Conservation (phyloP, 805 yeast species). For the Saturnispora sekii region DNA sequence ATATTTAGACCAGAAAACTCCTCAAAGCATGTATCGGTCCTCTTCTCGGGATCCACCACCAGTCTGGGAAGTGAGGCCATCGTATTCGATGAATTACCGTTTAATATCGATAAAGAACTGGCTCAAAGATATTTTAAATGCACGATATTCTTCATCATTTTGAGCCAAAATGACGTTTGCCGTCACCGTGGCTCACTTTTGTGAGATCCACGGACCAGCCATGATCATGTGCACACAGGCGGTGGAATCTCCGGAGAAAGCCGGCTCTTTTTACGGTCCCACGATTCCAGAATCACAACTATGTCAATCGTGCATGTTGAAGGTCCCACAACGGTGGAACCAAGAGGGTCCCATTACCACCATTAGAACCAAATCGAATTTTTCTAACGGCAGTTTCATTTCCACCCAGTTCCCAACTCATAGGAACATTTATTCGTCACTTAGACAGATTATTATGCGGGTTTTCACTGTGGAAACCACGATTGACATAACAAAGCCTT, state of each 20-base stretch:
- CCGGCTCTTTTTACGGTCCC: constrained; percentile 26
- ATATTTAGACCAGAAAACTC: constrained; percentile 3
- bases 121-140: no score
- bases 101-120: neutral
- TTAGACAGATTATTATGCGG: constrained; percentile 53
- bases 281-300: constrained; percentile 28
- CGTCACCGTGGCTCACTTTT: constrained; percentile 59
- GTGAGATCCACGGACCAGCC: constrained; percentile 71
- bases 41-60: neutral
- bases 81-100: no score
- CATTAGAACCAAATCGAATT: constrained; percentile 9
- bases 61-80: constrained; percentile 6
- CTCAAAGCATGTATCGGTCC: neutral
- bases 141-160: no score
- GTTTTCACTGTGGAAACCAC: constrained; percentile 60
- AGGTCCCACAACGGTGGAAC: constrained; percentile 5
- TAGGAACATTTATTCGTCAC: constrained; percentile 40
- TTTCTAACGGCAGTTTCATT: constrained; percentile 25
- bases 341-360: constrained; percentile 7
- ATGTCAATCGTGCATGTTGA: constrained; percentile 53
- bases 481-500: constrained; percentile 47
- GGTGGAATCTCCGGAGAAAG: constrained; percentile 5
- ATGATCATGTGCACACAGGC: constrained; percentile 54
- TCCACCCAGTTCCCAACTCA: constrained; percentile 55
- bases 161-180: constrained; percentile 29